Evolutionary conservation across 495 filamentous ascomycete genomes (phyloP).

Genomic region (Penicillium macrosclerotiorum): DNA sequence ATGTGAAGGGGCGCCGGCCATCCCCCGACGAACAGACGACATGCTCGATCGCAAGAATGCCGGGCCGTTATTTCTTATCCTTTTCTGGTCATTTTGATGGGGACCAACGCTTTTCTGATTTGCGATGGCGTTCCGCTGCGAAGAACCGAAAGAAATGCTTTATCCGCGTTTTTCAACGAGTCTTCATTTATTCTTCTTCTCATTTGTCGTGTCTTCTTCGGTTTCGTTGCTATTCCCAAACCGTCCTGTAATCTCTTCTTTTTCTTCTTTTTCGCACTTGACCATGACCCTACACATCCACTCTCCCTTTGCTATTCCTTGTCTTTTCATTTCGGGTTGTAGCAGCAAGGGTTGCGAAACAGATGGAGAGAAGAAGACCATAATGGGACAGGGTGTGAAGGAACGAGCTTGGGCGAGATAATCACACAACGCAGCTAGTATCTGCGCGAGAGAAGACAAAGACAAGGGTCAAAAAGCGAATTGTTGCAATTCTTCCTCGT

Average conservation of each 20-base stretch:
- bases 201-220: slow-evolving; percentile 6
- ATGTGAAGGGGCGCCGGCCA: slow-evolving; percentile 29
- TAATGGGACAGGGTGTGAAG: too few relatives aligned
- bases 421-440: too few relatives aligned
- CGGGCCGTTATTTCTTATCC: slow-evolving; percentile 21
- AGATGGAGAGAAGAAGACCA: too few relatives aligned
- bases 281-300: background rate
- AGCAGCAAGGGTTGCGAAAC: background rate
- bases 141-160: slow-evolving; percentile 38
- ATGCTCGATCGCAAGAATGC: background rate
- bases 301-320: slow-evolving; percentile 1
- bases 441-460: too few relatives aligned
- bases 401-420: too few relatives aligned
- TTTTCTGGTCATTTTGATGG: slow-evolving; percentile 23
- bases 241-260: too few relatives aligned
- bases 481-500: too few relatives aligned
- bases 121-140: slow-evolving; percentile 43
- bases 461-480: too few relatives aligned
- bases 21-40: too few relatives aligned
- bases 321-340: slow-evolving; percentile 15
- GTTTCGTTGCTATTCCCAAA: too few relatives aligned
- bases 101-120: slow-evolving; percentile 19
- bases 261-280: slow-evolving; percentile 8
- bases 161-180: too few relatives aligned
- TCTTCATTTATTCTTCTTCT: slow-evolving; percentile 25